Conservation (phyloP, 108 stramenopile genomes). For the Aurantiochytrium sp. region DNA sequence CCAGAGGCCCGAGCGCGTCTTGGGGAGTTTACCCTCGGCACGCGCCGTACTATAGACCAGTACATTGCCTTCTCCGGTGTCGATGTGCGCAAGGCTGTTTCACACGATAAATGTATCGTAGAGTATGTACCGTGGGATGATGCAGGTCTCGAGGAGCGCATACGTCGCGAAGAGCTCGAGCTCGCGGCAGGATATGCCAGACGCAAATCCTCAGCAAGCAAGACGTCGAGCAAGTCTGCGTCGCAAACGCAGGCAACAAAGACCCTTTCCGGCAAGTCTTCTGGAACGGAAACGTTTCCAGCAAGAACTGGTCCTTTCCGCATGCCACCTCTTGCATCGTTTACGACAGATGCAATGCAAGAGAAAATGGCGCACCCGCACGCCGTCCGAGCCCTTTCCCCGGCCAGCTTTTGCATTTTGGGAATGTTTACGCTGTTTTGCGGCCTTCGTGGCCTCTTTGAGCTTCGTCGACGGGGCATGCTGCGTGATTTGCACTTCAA, state of each 20-base stretch:
- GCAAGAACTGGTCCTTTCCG: no score
- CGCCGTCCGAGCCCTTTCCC: background rate
- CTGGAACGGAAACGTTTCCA: no score
- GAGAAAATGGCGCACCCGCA: no score
- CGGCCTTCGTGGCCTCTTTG: background rate
- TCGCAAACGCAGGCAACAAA: background rate
- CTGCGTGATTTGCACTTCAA: background rate
- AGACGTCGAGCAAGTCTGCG: background rate
- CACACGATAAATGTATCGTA: background rate
- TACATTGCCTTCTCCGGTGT: slow-evolving; percentile 61
- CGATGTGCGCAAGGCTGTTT: slow-evolving; percentile 31
- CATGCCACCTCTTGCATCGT: no score
- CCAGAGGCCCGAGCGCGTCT: slow-evolving; percentile 49
- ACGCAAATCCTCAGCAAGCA: background rate
- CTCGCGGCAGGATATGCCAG: no score
- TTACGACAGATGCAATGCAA: no score
- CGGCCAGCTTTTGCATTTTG: background rate
- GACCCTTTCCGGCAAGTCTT: no score
- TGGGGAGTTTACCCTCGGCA: slow-evolving; percentile 71
- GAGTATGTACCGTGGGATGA: slow-evolving; percentile 4
- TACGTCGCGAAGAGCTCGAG: background rate
- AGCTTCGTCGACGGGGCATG: background rate
- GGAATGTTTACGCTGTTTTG: background rate
- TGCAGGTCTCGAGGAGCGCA: background rate
- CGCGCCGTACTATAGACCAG: slow-evolving; percentile 63